Evolutionary conservation across 2,329 filamentous ascomycete species (phyloP).

Genomic region (Thelonectria rubi): DNA sequence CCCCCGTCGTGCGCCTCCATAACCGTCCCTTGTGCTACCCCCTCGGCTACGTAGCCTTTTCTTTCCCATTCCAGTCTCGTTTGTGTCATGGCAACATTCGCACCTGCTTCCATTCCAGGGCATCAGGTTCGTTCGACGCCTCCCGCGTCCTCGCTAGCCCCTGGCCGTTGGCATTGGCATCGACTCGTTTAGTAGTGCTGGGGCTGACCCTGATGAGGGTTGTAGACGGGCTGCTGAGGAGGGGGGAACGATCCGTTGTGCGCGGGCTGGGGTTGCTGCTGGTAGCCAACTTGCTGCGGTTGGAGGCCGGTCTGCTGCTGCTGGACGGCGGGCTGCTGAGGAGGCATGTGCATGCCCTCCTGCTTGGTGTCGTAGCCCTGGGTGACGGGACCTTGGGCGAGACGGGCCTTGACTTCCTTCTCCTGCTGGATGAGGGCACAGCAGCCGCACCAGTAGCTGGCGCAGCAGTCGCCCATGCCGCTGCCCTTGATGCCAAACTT

Average conservation of each 20-base stretch:
- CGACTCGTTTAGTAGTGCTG: slow-evolving; percentile 31
- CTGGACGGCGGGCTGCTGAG: slow-evolving; percentile 27
- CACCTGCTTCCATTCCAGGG: not conserved
- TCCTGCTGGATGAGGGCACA: slow-evolving; percentile 67
- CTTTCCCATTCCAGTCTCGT: slow-evolving; percentile 7
- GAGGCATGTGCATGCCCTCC: slow-evolving; percentile 50
- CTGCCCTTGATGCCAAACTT: slow-evolving; percentile 62
- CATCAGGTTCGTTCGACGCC: not conserved
- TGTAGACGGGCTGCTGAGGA: slow-evolving; percentile 36
- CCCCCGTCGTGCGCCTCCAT: slow-evolving; percentile 23
- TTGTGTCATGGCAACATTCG: not conserved
- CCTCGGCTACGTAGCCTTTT: slow-evolving; percentile 4
- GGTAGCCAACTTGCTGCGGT: slow-evolving; percentile 36
- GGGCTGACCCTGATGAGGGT: slow-evolving; percentile 38
- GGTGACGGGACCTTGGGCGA: slow-evolving; percentile 41
- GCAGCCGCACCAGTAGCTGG: slow-evolving; percentile 64
- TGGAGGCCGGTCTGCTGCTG: slow-evolving; percentile 29
- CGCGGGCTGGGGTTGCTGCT: slow-evolving; percentile 36
- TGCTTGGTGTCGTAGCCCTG: slow-evolving; percentile 51
- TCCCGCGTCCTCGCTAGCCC: not conserved
- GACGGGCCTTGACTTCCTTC: slow-evolving; percentile 57
- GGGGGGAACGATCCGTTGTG: slow-evolving; percentile 33
- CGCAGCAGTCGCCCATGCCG: slow-evolving; percentile 59
- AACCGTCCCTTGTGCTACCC: slow-evolving; percentile 1
- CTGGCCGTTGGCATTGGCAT: not conserved